These are phyloP conservation scores for Verticillium albo-atrum DNA, from an alignment of 2,329 filamentous ascomycete species.

Conservation along the genomic window DNA sequence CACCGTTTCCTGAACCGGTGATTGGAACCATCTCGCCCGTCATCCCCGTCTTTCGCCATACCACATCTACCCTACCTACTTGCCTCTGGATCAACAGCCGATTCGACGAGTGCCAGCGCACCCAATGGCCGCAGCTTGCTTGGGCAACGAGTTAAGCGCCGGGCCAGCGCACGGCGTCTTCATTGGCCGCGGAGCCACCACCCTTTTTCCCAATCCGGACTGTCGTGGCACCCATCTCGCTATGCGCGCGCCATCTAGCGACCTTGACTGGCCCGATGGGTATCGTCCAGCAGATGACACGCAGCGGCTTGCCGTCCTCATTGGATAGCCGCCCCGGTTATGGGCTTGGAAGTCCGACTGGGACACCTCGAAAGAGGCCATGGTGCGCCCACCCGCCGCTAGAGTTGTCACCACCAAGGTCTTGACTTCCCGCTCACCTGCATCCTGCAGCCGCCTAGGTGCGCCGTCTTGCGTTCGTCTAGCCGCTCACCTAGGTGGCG, in stretches of 20 bases:
- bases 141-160: constrained; percentile 16
- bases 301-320: neutral
- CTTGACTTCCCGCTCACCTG: neutral
- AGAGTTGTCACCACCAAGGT: neutral
- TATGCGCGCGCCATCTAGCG: neutral
- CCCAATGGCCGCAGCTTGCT: constrained; percentile 4
- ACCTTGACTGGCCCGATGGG: neutral
- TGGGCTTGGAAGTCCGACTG: neutral
- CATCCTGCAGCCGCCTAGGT: constrained; percentile 3
- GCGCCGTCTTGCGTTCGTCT: neutral
- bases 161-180: constrained; percentile 4
- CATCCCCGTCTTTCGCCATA: too few relatives aligned
- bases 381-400: neutral
- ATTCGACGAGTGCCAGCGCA: neutral
- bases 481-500: constrained; percentile 8
- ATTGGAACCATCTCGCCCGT: too few relatives aligned
- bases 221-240: neutral
- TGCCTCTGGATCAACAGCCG: neutral
- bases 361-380: neutral
- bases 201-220: constrained; percentile 6
- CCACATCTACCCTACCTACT: too few relatives aligned
- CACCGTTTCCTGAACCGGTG: too few relatives aligned
- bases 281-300: neutral
- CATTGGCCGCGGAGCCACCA: constrained; percentile 8
- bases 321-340: neutral